Evolutionary conservation across 179 eudicot genomes (phyloP).

Genomic region (Gypsophila paniculata): DNA sequence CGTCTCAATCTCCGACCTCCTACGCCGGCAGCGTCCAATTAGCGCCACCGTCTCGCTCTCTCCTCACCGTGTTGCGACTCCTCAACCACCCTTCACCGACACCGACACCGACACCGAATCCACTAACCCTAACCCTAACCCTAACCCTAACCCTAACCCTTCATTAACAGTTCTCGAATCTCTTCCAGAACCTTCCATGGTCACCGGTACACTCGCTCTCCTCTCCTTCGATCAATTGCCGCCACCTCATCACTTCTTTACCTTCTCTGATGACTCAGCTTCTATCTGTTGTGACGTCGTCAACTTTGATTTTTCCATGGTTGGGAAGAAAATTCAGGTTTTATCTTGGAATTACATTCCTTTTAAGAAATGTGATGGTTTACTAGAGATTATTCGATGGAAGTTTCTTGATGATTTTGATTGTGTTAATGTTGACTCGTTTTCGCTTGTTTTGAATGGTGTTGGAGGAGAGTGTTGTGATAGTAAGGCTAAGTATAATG

Average conservation of each 20-base stretch:
- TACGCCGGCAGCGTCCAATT: conserved; percentile 47
- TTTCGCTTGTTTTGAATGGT: conserved; percentile 31
- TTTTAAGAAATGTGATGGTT: conserved; percentile 43
- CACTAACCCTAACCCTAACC: conserved; percentile 22
- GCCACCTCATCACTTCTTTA: conserved; percentile 43
- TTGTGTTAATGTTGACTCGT: conserved; percentile 18
- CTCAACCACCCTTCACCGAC: conserved; percentile 7
- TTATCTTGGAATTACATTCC: conserved; percentile 82
- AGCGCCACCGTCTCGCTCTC: conserved; percentile 50
- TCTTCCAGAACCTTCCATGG: conserved; percentile 36
- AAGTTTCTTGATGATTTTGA: conserved; percentile 18
- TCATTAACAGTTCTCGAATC: conserved; percentile 37
- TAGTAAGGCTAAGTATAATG: conserved; percentile 34
- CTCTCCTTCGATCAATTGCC: conserved; percentile 24
- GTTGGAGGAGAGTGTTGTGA: conserved; percentile 18
- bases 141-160: conserved; percentile 23
- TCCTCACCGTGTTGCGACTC: neutral
- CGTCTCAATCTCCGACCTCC: conserved; percentile 47
- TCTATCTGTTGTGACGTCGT: conserved; percentile 65
- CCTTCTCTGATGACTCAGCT: conserved; percentile 50
- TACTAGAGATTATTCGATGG: conserved; percentile 73
- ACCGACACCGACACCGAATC: conserved; percentile 8
- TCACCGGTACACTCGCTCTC: conserved; percentile 54
- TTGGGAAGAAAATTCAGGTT: conserved; percentile 45
- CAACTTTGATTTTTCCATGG: conserved; percentile 38